phyloP scores from a whole-genome alignment of 2,329 filamentous ascomycete genomes.

The Talaromyces sp. region DNA sequence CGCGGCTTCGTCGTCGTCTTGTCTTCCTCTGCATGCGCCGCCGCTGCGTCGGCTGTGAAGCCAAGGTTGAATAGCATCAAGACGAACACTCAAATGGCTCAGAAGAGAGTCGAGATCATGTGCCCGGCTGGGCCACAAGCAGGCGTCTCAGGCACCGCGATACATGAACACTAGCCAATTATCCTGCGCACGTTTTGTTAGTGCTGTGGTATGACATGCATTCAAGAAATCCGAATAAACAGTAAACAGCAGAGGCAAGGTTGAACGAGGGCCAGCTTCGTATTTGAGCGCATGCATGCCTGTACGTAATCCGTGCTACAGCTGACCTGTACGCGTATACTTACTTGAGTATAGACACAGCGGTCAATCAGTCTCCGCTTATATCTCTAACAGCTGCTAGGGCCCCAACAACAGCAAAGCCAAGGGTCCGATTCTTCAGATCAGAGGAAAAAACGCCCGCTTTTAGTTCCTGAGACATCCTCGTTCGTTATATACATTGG shows the following conservation, averaged over 20 bases:
- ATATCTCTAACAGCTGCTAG: too few relatives aligned
- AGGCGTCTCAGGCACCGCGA: not conserved
- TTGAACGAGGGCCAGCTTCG: not conserved
- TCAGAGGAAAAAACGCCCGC: not conserved
- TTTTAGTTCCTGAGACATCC: not conserved
- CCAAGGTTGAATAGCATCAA: conserved; percentile 39
- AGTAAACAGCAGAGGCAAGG: not conserved
- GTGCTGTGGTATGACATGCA: not conserved
- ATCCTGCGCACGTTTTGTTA: not conserved
- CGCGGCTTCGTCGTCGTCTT: not conserved
- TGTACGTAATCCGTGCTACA: not conserved
- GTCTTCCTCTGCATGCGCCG: conserved; percentile 34
- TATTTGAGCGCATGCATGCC: not conserved
- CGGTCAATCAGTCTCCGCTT: not conserved
- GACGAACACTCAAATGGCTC: not conserved
- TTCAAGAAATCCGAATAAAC: not conserved
- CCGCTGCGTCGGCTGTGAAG: conserved; percentile 41
- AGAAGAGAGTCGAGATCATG: not conserved
- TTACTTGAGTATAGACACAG: not conserved
- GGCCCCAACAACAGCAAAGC: too few relatives aligned
- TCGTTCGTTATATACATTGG: not conserved
- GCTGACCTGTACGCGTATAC: not conserved
- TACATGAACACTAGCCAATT: not conserved
- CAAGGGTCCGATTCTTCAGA: too few relatives aligned
- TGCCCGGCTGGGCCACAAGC: not conserved